Base-by-base conservation (phyloP, 257 asterid species). In the Cordia subcordata region DNA sequence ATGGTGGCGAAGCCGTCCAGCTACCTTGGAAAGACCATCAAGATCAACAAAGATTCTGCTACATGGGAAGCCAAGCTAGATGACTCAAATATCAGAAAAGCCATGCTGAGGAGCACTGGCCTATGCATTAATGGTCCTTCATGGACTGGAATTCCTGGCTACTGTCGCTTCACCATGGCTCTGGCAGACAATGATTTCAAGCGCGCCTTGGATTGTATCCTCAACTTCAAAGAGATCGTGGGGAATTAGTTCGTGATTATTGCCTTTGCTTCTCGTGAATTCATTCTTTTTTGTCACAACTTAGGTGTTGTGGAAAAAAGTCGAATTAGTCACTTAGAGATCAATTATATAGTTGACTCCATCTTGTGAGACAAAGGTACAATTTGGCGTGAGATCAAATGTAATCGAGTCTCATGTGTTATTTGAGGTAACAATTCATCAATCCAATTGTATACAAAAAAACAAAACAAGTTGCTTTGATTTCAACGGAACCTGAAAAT, bases 91-190 rank as follows among this genome's bases (percentile, higher is more conserved):
- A 87, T 89, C 61, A 84, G 99, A 67, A 94, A 89, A 52, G 90
- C 95, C 51, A 66, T 93, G 79, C 75, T 86, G 9, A 72, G 49
- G 53, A 64, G 79, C 84, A 89, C 96, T 0, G 96, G 94, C 58
- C 68, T 93, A 72, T 93, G 97, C 84, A 89, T 93, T 77, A 93
- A 93, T 58, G 86, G 99, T 53, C 80, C 88, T 39, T 61, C 81
- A 0, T 93, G 97, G 99, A 93, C 97, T 0, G 97, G 97, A 23
- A 81, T 87, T 58, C 94, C 97, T 5, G 94, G 96, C 14, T 85
- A 82, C 63, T 89, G 96, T 72, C 89, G 97, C 65, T 90, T 93
- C 80, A 83, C 90, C 60, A 68, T 87, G 21, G 97, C 94, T 49
- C 61, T 93, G 74, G 96, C 77, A 73, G 94, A 89, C 8, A 27